Evolutionary conservation across 2,329 filamentous ascomycete species (phyloP).

Genomic region (Knoxdaviesia proteae): DNA sequence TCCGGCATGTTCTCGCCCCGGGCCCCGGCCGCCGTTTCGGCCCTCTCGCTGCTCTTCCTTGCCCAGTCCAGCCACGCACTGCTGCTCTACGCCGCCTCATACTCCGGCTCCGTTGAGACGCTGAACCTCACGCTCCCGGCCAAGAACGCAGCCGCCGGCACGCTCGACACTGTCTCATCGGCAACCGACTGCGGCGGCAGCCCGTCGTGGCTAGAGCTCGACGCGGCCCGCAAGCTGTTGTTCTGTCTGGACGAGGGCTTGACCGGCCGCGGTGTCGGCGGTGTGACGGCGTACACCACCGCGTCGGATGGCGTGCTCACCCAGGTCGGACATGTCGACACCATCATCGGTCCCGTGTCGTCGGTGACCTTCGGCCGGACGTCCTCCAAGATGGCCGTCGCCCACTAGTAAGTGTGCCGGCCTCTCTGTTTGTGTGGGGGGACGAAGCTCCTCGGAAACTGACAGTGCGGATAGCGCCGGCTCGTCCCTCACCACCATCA

Average conservation of each 20-base stretch:
- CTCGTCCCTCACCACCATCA: constrained; percentile 22
- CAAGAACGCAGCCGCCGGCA: constrained; percentile 8
- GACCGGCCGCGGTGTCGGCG: constrained; percentile 19
- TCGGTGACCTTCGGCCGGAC: constrained; percentile 15
- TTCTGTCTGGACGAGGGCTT: constrained; percentile 42
- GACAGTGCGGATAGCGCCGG: constrained; percentile 11
- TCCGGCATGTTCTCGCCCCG: no score
- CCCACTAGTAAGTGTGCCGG: constrained; percentile 21
- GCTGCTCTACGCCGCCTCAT: constrained; percentile 26
- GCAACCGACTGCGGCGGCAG: constrained; percentile 27
- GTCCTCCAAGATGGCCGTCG: constrained; percentile 17
- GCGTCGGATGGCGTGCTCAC: constrained; percentile 17
- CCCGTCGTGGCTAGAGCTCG: constrained; percentile 40
- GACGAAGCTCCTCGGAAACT: not conserved
- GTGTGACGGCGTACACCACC: constrained; percentile 20
- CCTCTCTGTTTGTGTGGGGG: not conserved
- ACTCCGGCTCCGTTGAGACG: constrained; percentile 26
- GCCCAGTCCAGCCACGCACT: constrained; percentile 11
- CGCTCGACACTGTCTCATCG: constrained; percentile 20
- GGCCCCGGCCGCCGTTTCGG: no score
- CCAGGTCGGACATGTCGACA: constrained; percentile 14
- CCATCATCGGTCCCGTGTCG: constrained; percentile 20
- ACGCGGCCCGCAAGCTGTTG: constrained; percentile 24
- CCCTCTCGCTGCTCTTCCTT: constrained; percentile 1
- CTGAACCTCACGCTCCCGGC: constrained; percentile 17